phyloP scores from a whole-genome alignment of 1,284 basidiomycete genomes.

The Cryptococcus sp. region DNA sequence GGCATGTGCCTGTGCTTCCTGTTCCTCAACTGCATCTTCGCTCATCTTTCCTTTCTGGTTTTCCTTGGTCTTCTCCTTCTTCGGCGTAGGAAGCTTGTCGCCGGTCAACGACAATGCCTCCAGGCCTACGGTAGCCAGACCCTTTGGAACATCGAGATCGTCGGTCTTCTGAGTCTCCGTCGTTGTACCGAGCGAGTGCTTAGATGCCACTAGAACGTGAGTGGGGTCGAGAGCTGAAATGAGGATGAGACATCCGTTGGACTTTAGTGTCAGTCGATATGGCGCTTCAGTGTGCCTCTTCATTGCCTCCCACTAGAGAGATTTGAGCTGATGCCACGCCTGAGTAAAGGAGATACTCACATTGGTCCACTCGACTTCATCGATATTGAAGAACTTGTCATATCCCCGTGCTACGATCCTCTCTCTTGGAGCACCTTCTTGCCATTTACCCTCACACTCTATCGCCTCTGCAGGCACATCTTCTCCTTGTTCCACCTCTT shows the following conservation, averaged over 20 bases:
- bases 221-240: constrained; percentile 75
- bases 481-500: constrained; percentile 44
- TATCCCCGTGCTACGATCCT: constrained; percentile 88
- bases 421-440: constrained; percentile 45
- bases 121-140: neutral
- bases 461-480: constrained; percentile 24
- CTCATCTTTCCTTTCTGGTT: constrained; percentile 6
- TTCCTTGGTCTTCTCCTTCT: constrained; percentile 5
- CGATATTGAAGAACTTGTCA: constrained; percentile 99
- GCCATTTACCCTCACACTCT: constrained; percentile 12
- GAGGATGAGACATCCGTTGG: constrained; percentile 98
- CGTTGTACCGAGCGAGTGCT: constrained; percentile 72
- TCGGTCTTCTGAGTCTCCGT: constrained; percentile 19
- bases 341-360: constrained; percentile 52
- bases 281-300: constrained; percentile 68
- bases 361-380: constrained; percentile 88
- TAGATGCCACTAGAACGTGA: constrained; percentile 82
- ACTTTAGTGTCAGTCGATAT: constrained; percentile 88
- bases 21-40: constrained; percentile 13
- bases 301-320: constrained; percentile 69
- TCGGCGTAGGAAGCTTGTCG: neutral
- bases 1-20: constrained; percentile 36
- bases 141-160: neutral
- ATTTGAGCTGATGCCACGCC: neutral
- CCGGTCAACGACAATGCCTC: neutral